Conservation (phyloP, 345 rosid species). For the Erucastrum elatum region DNA sequence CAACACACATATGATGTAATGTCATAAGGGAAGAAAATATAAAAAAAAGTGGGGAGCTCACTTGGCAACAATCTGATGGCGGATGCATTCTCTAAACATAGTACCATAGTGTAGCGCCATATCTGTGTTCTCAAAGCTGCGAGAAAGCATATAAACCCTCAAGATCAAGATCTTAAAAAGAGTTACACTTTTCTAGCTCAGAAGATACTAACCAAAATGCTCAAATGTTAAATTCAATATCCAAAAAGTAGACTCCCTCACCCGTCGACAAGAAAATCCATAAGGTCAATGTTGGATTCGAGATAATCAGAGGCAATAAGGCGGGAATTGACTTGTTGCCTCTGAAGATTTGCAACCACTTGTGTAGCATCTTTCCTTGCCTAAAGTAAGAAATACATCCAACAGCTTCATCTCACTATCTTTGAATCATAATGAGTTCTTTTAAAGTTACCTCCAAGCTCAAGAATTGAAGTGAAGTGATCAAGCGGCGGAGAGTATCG, state of each 20-base stretch:
- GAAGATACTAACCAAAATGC: no score
- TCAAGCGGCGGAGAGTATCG: conserved; percentile 70
- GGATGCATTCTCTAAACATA: conserved; percentile 97
- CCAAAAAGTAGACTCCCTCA: conserved; percentile 42
- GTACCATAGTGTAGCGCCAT: conserved; percentile 98
- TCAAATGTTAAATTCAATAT: no score
- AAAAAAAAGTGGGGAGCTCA: conserved; percentile 33
- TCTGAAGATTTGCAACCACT: conserved; percentile 94
- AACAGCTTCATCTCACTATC: no score
- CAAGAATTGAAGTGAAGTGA: conserved; percentile 70
- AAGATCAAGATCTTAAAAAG: background rate
- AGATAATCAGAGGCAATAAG: conserved; percentile 88
- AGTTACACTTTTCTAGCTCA: no score
- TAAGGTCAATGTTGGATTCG: conserved; percentile 81
- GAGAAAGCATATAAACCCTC: conserved; percentile 11
- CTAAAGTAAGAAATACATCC: conserved; percentile 35
- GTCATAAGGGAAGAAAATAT: background rate
- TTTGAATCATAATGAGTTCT: no score
- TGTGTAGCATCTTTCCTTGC: conserved; percentile 97
- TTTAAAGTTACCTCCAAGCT: conserved; percentile 68
- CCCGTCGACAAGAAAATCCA: conserved; percentile 74
- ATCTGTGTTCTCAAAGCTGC: conserved; percentile 75
- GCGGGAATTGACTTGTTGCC: conserved; percentile 91
- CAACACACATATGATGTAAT: no score
- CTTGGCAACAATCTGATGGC: conserved; percentile 95